These are phyloP conservation scores for Pseudogymnoascus sp. DNA, from an alignment of 2,329 filamentous ascomycete species.

Conservation along the genomic window DNA sequence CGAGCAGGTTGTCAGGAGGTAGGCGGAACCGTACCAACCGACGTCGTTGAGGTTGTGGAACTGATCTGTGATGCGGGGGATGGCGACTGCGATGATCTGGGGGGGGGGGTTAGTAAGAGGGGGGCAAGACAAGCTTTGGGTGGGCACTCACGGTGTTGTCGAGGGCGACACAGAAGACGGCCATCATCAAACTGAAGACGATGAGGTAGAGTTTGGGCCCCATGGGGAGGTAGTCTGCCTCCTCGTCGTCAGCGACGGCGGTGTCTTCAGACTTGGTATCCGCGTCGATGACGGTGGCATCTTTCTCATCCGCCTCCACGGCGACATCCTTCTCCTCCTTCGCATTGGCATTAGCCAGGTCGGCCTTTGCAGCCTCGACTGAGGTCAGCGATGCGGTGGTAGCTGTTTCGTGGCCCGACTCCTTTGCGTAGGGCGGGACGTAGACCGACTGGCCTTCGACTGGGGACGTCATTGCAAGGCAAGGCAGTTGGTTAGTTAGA, in stretches of 20 bases:
- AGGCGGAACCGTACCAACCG: constrained; percentile 32
- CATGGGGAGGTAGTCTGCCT: constrained; percentile 1
- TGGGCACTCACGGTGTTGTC: constrained; percentile 23
- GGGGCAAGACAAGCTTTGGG: not conserved
- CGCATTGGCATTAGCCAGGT: not conserved
- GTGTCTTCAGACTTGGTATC: not conserved
- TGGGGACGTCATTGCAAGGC: not conserved
- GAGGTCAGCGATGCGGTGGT: not conserved
- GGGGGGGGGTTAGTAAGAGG: constrained; percentile 19
- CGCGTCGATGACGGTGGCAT: not conserved
- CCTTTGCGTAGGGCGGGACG: not conserved
- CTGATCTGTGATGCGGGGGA: constrained; percentile 18
- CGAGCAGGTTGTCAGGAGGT: constrained; percentile 26
- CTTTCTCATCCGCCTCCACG: not conserved
- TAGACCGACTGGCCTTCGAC: not conserved
- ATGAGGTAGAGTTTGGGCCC: constrained; percentile 27
- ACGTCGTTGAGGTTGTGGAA: constrained; percentile 19
- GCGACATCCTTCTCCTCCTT: not conserved
- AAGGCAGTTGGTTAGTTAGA: not conserved
- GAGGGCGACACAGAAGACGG: constrained; percentile 37
- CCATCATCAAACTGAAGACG: constrained; percentile 34
- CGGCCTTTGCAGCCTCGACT: not conserved
- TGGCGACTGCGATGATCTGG: constrained; percentile 12
- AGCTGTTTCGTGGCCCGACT: not conserved
- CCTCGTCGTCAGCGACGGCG: not conserved